Percentiles rank a stretch among this genome's conserved stretches.
These are phyloP conservation scores for Ustilago bromivora DNA, from an alignment of 1,284 basidiomycete genomes.

Conservation along the genomic window DNA sequence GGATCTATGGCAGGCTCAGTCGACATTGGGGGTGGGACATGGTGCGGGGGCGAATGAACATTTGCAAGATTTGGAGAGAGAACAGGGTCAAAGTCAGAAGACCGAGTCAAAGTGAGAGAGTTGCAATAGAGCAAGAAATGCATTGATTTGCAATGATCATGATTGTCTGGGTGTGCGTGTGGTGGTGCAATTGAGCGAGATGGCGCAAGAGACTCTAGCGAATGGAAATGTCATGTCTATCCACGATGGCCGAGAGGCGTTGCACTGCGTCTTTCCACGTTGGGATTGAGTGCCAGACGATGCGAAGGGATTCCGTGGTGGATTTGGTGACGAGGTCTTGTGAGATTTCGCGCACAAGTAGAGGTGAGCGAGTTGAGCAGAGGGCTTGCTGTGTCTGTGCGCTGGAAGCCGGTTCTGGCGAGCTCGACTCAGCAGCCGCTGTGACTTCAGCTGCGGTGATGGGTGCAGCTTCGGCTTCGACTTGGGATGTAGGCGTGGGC, in stretches of 20 bases:
- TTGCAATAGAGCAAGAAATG: not conserved
- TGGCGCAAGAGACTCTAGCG: constrained; percentile 13
- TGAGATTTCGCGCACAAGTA: constrained; percentile 34
- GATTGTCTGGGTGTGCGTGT: constrained; percentile 2
- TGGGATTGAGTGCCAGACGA: constrained; percentile 23
- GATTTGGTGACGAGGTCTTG: constrained; percentile 26
- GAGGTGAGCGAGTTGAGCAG: not conserved
- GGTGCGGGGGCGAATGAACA: constrained; percentile 52
- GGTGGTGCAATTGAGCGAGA: constrained; percentile 4
- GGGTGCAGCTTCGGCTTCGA: constrained; percentile 2
- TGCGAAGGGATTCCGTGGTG: constrained; percentile 30
- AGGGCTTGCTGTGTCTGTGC: not conserved
- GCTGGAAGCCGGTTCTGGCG: not conserved
- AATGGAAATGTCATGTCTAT: constrained; percentile 24
- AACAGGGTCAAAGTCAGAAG: constrained; percentile 2
- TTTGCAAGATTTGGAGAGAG: constrained; percentile 38
- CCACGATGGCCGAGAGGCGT: constrained; percentile 28
- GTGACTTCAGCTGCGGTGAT: constrained; percentile 1
- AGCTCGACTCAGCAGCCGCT: not conserved
- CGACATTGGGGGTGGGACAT: constrained; percentile 49
- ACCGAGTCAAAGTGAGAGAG: too few species aligned
- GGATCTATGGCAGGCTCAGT: constrained; percentile 63
- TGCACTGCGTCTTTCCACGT: constrained; percentile 23
- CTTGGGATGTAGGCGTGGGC: not conserved
- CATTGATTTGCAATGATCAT: not conserved